Percentiles rank a stretch among this genome's conserved stretches.
These are phyloP conservation scores for Thelonectria olida DNA, from an alignment of 2,329 filamentous ascomycete genomes.

Conservation along the genomic window DNA sequence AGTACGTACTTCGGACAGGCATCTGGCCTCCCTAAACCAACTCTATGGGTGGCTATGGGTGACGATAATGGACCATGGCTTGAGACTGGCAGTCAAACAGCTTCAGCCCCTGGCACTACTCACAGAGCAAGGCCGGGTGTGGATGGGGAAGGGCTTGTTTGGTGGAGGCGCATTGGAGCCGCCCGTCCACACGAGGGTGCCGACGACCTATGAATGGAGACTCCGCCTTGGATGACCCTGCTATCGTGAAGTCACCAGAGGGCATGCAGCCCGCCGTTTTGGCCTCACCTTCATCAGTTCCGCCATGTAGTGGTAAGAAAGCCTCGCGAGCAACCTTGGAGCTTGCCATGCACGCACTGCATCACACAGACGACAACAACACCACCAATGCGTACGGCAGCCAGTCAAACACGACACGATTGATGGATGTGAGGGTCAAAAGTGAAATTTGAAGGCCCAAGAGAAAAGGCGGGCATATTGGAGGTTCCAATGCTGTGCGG, in stretches of 20 bases:
- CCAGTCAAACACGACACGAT: slow-evolving; percentile 3
- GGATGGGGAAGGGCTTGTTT: slow-evolving; percentile 19
- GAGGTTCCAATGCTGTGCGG: background rate
- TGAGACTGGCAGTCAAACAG: slow-evolving; percentile 5
- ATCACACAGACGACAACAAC: slow-evolving; percentile 8
- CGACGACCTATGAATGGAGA: slow-evolving; percentile 15
- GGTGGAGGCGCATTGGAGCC: slow-evolving; percentile 21
- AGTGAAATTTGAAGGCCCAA: background rate
- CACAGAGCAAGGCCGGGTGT: slow-evolving; percentile 17
- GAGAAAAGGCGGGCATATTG: slow-evolving; percentile 6
- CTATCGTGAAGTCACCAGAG: background rate
- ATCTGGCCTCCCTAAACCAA: background rate
- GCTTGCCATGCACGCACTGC: slow-evolving; percentile 2
- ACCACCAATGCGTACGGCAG: background rate
- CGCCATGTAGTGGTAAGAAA: background rate
- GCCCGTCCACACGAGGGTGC: slow-evolving; percentile 11
- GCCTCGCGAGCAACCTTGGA: slow-evolving; percentile 12
- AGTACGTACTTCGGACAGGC: slow-evolving; percentile 27
- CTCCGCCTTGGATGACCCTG: slow-evolving; percentile 16
- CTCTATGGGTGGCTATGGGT: slow-evolving; percentile 4
- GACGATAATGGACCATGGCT: slow-evolving; percentile 11
- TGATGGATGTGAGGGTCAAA: background rate
- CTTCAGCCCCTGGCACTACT: slow-evolving; percentile 20
- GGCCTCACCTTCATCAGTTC: background rate
- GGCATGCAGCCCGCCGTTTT: slow-evolving; percentile 16